A percentile compares a stretch with the other conserved stretches of the same genome.
Evolutionary conservation across 805 yeast genomes (phyloP).

Genomic region (fission yeast (Schizosaccharomyces pombe)): DNA sequence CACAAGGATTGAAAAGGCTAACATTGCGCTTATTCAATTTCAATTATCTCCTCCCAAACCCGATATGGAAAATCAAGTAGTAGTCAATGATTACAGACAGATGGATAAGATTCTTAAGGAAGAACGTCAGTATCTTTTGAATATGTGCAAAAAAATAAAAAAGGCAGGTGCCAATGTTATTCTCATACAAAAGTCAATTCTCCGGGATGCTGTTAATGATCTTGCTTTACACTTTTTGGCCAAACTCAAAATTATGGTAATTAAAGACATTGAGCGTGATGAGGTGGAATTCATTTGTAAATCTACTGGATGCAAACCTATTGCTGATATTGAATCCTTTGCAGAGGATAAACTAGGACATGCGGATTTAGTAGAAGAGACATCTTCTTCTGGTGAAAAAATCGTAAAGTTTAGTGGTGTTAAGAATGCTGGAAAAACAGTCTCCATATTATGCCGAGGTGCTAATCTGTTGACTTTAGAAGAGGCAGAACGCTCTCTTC

Average conservation of each 20-base stretch:
- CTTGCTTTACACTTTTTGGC: constrained; percentile 84
- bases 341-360: constrained; percentile 78
- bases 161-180: constrained; percentile 89
- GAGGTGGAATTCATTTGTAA: constrained; percentile 73
- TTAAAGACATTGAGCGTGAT: constrained; percentile 86
- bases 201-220: constrained; percentile 86
- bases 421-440: constrained; percentile 36
- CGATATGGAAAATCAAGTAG: constrained; percentile 91
- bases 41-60: constrained; percentile 94
- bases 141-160: constrained; percentile 86
- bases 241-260: constrained; percentile 78
- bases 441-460: constrained; percentile 81
- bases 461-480: constrained; percentile 76
- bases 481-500: constrained; percentile 91
- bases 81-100: constrained; percentile 92
- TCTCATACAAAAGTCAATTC: constrained; percentile 73
- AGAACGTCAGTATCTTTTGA: constrained; percentile 84
- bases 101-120: constrained; percentile 97
- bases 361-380: constrained; percentile 83
- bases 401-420: constrained; percentile 74
- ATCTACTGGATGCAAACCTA: constrained; percentile 69
- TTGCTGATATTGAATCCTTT: constrained; percentile 84
- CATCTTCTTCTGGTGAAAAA: constrained; percentile 69
- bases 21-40: constrained; percentile 72
- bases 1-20: constrained; percentile 77